These are phyloP conservation scores for Cladosporium velox DNA, from an alignment of 2,329 filamentous ascomycete genomes.

Conservation along the genomic window DNA sequence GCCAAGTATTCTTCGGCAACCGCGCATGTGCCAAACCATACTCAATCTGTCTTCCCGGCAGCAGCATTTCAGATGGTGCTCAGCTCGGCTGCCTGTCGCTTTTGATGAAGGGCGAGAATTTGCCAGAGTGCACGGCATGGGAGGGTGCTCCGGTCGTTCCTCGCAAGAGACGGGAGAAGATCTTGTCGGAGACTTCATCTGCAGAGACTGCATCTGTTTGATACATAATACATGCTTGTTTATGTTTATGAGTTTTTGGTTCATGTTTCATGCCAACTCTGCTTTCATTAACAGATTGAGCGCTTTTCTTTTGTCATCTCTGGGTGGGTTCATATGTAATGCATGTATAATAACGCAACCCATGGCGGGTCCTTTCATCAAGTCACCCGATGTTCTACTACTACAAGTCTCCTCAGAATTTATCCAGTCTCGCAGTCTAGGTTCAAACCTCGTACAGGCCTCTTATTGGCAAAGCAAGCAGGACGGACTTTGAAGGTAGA, in stretches of 20 bases:
- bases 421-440: too few relatives aligned
- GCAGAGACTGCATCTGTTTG: not conserved
- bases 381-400: not conserved
- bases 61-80: conserved; percentile 23
- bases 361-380: not conserved
- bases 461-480: too few relatives aligned
- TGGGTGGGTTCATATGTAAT: not conserved
- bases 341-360: not conserved
- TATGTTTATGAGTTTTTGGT: not conserved
- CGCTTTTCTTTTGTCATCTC: not conserved
- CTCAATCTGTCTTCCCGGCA: conserved; percentile 29
- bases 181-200: not conserved
- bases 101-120: conserved; percentile 30
- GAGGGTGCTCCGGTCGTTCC: conserved; percentile 27
- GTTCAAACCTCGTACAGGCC: too few relatives aligned
- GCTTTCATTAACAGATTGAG: not conserved
- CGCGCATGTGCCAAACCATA: conserved; percentile 28
- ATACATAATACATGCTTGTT: not conserved
- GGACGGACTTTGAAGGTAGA: too few relatives aligned
- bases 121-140: conserved; percentile 28
- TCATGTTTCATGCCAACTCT: not conserved
- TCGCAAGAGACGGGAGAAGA: conserved; percentile 11
- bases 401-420: not conserved
- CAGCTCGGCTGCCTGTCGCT: conserved; percentile 28
- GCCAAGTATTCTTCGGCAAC: conserved; percentile 25